Percentiles rank a stretch among this genome's conserved stretches.
These are phyloP conservation scores for Coniophora puteana DNA, from an alignment of 1,284 basidiomycete genomes.

Conservation along the genomic window DNA sequence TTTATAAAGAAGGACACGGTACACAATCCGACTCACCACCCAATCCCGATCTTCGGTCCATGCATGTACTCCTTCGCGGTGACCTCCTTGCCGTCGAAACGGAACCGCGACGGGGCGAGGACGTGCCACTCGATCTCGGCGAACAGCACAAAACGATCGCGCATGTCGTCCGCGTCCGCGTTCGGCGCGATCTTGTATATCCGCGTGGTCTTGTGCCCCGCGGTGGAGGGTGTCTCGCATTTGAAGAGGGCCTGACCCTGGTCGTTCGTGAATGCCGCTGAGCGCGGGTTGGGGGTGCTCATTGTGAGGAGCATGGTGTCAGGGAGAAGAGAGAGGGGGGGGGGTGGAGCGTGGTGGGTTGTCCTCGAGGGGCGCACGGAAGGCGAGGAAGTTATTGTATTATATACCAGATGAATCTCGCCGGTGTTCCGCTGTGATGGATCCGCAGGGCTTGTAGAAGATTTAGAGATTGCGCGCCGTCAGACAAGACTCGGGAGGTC, in stretches of 20 bases:
- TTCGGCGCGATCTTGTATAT: slow-evolving; percentile 23
- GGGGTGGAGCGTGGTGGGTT: too few relatives aligned
- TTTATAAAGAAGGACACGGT: background rate
- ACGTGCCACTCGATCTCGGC: slow-evolving; percentile 24
- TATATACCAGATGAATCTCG: too few relatives aligned
- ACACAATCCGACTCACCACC: slow-evolving; percentile 19
- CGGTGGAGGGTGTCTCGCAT: slow-evolving; percentile 17
- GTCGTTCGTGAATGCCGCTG: slow-evolving; percentile 13
- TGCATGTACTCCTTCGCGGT: slow-evolving; percentile 22
- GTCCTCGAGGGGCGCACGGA: too few relatives aligned
- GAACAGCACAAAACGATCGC: slow-evolving; percentile 19
- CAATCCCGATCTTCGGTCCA: slow-evolving; percentile 14
- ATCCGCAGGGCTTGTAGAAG: too few relatives aligned
- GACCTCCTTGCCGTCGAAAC: slow-evolving; percentile 15
- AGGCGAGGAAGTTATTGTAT: too few relatives aligned
- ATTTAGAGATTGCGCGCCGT: too few relatives aligned
- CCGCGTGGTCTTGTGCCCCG: slow-evolving; percentile 17
- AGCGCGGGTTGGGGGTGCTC: background rate
- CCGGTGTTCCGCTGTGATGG: too few relatives aligned
- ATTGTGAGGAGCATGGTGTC: too few relatives aligned
- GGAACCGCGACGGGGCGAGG: slow-evolving; percentile 21
- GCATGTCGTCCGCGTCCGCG: slow-evolving; percentile 23
- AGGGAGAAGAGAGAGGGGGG: too few relatives aligned
- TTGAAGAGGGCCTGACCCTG: slow-evolving; percentile 26
- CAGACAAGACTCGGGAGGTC: too few relatives aligned